These are phyloP conservation scores for Torrubiellomyces zombiae DNA, from an alignment of 2,329 filamentous ascomycete genomes.

Conservation along the genomic window DNA sequence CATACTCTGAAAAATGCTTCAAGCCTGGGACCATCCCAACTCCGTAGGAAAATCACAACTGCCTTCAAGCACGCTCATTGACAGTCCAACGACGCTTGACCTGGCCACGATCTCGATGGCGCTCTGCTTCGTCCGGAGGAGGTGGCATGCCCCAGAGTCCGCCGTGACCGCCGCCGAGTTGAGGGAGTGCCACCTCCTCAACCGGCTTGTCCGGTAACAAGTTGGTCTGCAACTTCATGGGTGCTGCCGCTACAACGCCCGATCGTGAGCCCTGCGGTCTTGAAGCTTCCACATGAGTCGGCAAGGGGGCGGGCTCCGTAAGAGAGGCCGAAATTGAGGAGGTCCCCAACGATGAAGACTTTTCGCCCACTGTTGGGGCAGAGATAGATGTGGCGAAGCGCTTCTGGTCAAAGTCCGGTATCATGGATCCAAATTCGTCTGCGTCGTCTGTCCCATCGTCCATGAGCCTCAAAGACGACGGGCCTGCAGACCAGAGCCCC, in stretches of 20 bases:
- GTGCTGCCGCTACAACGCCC: slow-evolving; percentile 15
- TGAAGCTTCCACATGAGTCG: no score
- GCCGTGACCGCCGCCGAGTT: slow-evolving; percentile 19
- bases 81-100: slow-evolving; percentile 40
- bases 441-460: slow-evolving; percentile 28
- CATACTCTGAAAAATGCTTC: no score
- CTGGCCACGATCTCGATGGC: slow-evolving; percentile 25
- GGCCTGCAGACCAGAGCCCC: slow-evolving; percentile 17
- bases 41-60: no score
- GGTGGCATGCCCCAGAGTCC: slow-evolving; percentile 29
- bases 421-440: slow-evolving; percentile 32
- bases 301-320: slow-evolving; percentile 4
- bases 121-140: slow-evolving; percentile 28
- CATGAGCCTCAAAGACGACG: slow-evolving; percentile 25
- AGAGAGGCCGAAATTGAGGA: slow-evolving; percentile 1
- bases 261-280: slow-evolving; percentile 7
- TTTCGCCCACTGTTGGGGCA: slow-evolving; percentile 1
- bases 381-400: slow-evolving; percentile 8
- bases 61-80: slow-evolving; percentile 26
- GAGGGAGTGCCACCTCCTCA: slow-evolving; percentile 16
- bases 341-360: background rate
- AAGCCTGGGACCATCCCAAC: no score
- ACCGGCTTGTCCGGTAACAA: slow-evolving; percentile 13
- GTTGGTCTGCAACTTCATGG: slow-evolving; percentile 19
- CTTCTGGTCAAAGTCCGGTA: slow-evolving; percentile 33